Evolutionary conservation across 129 eudicot genomes (phyloP), one percentile per base, ranked within the genome.

Genomic region (Oenanthe sinensis): DNA sequence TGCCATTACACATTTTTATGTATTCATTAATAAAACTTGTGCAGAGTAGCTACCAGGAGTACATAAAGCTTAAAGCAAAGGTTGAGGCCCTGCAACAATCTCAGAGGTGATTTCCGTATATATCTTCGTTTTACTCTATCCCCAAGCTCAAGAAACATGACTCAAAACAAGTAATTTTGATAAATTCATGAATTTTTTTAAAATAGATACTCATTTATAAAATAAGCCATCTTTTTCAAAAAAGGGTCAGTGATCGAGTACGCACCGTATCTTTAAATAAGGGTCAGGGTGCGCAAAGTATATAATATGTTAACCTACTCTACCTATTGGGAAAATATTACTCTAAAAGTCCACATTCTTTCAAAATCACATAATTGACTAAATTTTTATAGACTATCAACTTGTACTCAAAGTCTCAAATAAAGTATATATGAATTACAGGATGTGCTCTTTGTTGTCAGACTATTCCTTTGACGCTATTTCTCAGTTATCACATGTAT

Each of bases 21-120:
- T 60, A 60, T n/a, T 24, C 68, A 60, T n/a, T 1, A 3, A 9
- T 60, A 48, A 49, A 75, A 37, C 46, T 22, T 52, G 60, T 81
- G 82, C 90, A 87, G 90, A 80, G 62, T 71, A 82, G 73, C 83
- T 87, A 87, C 77, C 88, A 84, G 69, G 90, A 87, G 80, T 87
- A 87, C 58, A 68, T 87, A 75, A 84, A 84, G 81, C 86, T 87
- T 26, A 84, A 87, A 63, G 86, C 83, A 37, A 85, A 82, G 85
- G 88, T 87, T 44, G 91, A 87, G 75, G 65, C 83, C 55, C 80
- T 85, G 71, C 87, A 83, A 71, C 85, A 81, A 65, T 83, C 91
- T 75, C 88, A 85, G 12, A 85, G 91, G 88, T 85, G 82, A 28
- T 49, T 79, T 36, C 13, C 20, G 15, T 4, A 28, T 17, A 2